These are phyloP conservation scores for Artemisia tridentata DNA, from an alignment of 129 eudicot genomes.

Conservation along the genomic window DNA sequence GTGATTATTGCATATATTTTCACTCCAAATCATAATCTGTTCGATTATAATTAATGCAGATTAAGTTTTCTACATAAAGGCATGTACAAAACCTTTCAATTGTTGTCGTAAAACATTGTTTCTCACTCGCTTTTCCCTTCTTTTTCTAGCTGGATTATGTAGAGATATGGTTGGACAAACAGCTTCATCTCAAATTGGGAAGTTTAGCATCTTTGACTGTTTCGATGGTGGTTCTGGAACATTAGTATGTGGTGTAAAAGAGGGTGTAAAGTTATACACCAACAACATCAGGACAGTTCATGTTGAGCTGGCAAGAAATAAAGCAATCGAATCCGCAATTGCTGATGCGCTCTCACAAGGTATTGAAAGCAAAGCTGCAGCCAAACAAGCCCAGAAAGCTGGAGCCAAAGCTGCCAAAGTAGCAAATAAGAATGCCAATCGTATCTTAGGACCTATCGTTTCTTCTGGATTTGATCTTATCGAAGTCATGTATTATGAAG, in stretches of 20 bases:
- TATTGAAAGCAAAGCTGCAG: conserved; percentile 53
- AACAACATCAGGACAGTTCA: conserved; percentile 60
- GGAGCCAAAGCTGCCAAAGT: conserved; percentile 80
- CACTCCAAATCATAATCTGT: neutral
- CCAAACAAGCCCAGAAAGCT: conserved; percentile 59
- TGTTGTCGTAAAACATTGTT: neutral
- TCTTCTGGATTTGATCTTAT: conserved; percentile 89
- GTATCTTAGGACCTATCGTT: conserved; percentile 70
- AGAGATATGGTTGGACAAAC: conserved; percentile 59
- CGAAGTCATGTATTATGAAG: conserved; percentile 73
- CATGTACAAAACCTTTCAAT: neutral
- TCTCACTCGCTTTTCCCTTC: conserved; percentile 13
- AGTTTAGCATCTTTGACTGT: conserved; percentile 62
- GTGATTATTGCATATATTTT: neutral
- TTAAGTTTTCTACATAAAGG: no score
- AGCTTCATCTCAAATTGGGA: conserved; percentile 53
- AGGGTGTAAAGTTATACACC: conserved; percentile 65
- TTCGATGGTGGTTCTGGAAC: conserved; percentile 77
- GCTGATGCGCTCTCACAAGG: conserved; percentile 72
- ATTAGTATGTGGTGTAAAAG: conserved; percentile 68
- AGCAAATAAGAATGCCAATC: conserved; percentile 57
- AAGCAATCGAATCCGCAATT: conserved; percentile 54
- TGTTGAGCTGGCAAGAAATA: conserved; percentile 56
- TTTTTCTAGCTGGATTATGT: conserved; percentile 61
- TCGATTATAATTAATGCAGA: no score